Base-by-base conservation (phyloP, 225 moss, liverwort and hornwort genomes). In the Polytrichum formosum region DNA sequence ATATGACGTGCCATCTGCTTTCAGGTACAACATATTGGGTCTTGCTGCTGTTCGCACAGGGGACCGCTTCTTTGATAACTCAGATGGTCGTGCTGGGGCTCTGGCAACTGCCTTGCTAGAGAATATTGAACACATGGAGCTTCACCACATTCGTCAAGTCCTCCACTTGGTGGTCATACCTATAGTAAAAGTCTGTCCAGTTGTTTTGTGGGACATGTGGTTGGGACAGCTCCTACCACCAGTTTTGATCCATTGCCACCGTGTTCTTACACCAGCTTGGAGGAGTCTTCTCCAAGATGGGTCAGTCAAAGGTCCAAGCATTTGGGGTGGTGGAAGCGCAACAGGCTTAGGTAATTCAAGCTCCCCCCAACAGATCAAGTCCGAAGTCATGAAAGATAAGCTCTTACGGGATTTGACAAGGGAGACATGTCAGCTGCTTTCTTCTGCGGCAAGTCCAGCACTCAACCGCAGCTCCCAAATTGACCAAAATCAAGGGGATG, bases 311-410 rank as follows among this genome's bases (percentile, higher is more conserved):
- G 79, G 81, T 69, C 91, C 91, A 53, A 74, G 73, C 18, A 84
- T 87, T 71, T 94, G 91, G 94, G 79, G 86, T 25, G 81, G 77
- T 56, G 82, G 69, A 55, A 54, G 67, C 27, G 75, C 69, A 27
- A 62, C 72, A 2, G 78, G 75, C 56, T 37, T 79, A 19, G 82
- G 72, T 55, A 85, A 82, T 73, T 84, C 75, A 71, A 84, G 85
- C 55, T 85, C 92, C 31, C 78, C 74, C 13, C 91, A 94, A 74
- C 82, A 90, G 72, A 91, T 86, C 25, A 92, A 94, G 72, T 87
- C 90, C 61, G 98, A 98, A 77, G 94, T 98, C 28, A 93, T 98
- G 54, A 83, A 91, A 80, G 98, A 98, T 62, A 98, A 98, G 72
- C 74, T 98, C 27, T 67, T 98, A 74, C 82, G 98, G 35, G 98